Conservation (phyloP, 2,329 filamentous ascomycete species). For the Cordyceps militaris region DNA sequence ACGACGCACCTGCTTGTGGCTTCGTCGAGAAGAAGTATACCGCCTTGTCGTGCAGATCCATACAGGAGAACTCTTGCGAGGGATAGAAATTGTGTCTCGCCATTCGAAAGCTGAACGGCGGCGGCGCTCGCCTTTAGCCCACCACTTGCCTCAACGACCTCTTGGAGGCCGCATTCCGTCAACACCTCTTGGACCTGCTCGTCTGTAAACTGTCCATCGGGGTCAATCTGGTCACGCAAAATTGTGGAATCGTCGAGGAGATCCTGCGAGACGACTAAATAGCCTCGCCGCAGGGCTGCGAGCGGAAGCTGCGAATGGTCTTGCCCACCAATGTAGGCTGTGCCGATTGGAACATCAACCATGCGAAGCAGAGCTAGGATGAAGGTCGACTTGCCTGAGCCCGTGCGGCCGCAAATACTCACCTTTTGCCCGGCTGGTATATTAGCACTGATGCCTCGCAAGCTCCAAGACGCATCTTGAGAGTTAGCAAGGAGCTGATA, state of each 20-base stretch:
- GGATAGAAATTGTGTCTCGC: background rate
- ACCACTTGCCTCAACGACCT: background rate
- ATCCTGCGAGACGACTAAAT: conserved; percentile 1
- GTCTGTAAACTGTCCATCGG: background rate
- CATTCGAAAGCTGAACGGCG: background rate
- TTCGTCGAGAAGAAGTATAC: conserved; percentile 1
- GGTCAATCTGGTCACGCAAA: background rate
- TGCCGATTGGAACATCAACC: background rate
- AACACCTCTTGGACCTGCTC: background rate
- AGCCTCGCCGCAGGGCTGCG: background rate
- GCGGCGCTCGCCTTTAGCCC: background rate
- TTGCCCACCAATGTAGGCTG: background rate
- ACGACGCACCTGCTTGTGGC: background rate
- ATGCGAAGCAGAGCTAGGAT: conserved; percentile 1
- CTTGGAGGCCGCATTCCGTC: background rate
- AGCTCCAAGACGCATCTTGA: background rate
- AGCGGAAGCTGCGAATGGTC: background rate
- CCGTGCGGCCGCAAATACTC: background rate
- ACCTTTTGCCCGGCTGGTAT: conserved; percentile 1
- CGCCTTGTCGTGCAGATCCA: background rate
- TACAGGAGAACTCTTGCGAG: background rate
- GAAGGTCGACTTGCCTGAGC: conserved; percentile 5
- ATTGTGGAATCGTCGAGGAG: background rate
- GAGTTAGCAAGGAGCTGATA: background rate
- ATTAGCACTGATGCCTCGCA: background rate